These are phyloP conservation scores for Botryotinia convoluta DNA, from an alignment of 2,329 filamentous ascomycete genomes.

Conservation along the genomic window DNA sequence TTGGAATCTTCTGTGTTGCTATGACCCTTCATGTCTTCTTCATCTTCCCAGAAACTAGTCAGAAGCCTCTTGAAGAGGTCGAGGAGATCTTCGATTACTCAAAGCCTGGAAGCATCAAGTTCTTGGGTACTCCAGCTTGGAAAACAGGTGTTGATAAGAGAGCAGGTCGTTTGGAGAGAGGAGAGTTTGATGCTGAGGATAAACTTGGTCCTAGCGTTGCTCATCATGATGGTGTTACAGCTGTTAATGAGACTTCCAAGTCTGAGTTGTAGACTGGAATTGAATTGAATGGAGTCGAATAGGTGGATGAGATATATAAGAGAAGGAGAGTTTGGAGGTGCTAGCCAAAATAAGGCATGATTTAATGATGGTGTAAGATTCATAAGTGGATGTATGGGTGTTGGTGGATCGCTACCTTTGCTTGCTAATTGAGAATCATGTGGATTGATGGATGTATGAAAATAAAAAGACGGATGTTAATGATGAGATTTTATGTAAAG, in stretches of 20 bases:
- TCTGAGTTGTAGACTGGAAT: not conserved
- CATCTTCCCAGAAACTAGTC: conserved; percentile 55
- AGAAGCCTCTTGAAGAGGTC: conserved; percentile 55
- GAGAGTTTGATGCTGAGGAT: conserved; percentile 35
- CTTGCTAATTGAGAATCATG: not conserved
- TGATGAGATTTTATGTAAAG: not conserved
- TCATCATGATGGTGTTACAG: conserved; percentile 7
- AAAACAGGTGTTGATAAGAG: conserved; percentile 34
- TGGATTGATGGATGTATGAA: not conserved
- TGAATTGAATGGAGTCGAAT: not conserved
- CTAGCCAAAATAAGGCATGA: not conserved
- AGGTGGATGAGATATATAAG: too few species aligned
- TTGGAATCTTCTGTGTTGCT: conserved; percentile 50
- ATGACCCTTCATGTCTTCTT: conserved; percentile 54
- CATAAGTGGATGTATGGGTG: not conserved
- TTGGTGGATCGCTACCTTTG: not conserved
- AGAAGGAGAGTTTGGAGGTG: not conserved
- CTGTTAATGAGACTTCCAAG: conserved; percentile 16
- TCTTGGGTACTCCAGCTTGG: conserved; percentile 35
- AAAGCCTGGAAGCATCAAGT: conserved; percentile 33
- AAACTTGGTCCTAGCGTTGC: conserved; percentile 25
- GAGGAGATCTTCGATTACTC: conserved; percentile 47
- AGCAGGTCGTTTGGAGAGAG: conserved; percentile 29
- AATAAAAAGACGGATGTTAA: not conserved
- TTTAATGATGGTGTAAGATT: conserved; percentile 5